Conservation (phyloP, 192 early-diverging fungal species). For the Diversispora epigaea region DNA sequence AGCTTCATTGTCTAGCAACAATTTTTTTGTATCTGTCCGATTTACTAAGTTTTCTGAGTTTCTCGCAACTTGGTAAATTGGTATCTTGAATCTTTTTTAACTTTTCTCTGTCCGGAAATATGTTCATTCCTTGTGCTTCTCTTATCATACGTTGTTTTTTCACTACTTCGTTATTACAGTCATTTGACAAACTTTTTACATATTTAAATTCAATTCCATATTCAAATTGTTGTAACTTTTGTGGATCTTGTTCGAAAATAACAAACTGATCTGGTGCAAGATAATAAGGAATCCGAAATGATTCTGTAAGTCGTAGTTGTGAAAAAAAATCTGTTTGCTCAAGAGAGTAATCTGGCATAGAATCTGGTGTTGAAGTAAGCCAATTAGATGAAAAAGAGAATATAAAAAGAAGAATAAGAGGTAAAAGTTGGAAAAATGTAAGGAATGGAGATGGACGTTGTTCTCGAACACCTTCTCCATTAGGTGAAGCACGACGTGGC, state of each 20-base stretch:
- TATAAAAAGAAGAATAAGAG: slow-evolving; percentile 72
- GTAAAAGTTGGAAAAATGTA: slow-evolving; percentile 73
- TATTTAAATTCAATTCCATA: slow-evolving; percentile 70
- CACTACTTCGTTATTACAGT: slow-evolving; percentile 68
- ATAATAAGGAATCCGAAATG: slow-evolving; percentile 73
- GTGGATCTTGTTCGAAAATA: slow-evolving; percentile 37
- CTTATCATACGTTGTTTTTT: slow-evolving; percentile 51
- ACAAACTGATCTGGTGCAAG: slow-evolving; percentile 63
- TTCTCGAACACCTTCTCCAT: slow-evolving; percentile 40
- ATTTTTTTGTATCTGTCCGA: slow-evolving; percentile 11
- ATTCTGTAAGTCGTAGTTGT: slow-evolving; percentile 52
- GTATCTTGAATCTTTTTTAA: slow-evolving; percentile 66
- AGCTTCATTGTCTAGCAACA: background rate
- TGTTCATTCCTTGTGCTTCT: slow-evolving; percentile 63
- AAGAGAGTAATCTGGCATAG: slow-evolving; percentile 61
- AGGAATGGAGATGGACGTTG: slow-evolving; percentile 47
- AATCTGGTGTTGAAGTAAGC: slow-evolving; percentile 38
- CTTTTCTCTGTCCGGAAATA: slow-evolving; percentile 59
- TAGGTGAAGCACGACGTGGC: slow-evolving; percentile 38
- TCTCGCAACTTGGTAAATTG: slow-evolving; percentile 68
- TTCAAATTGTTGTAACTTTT: slow-evolving; percentile 68
- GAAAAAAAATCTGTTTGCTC: slow-evolving; percentile 51
- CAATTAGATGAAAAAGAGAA: slow-evolving; percentile 71
- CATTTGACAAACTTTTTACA: slow-evolving; percentile 59
- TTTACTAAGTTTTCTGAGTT: slow-evolving; percentile 53